Evolutionary conservation across 1,139 yeast species (phyloP), one percentile per base, ranked within the genome.

Genomic region (Blastobotrys buckinghamii): DNA sequence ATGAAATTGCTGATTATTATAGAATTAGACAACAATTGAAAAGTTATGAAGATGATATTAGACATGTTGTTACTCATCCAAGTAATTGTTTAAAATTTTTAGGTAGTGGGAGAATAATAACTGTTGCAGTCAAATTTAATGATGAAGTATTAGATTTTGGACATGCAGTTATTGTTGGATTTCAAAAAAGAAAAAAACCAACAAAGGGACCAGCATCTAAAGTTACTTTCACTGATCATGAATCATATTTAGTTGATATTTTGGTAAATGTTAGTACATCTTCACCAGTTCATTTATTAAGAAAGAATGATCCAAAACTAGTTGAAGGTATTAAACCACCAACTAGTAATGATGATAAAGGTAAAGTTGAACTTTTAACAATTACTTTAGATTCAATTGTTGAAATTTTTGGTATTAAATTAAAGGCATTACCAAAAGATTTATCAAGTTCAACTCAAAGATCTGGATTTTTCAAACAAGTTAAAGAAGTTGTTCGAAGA

Each of bases 321-420:
- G 90, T 95, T 12, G 87, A 84, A 55, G 97, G 97, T 42, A 85
- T 92, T 42, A 77, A 95, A 57, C 96, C 97, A 1, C 82, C 95
- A 0, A 71, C 64, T 46, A 74, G 74, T 20, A 61, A 51, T 0
- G 92, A 82, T 3, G 96, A 87, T 60, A 76, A 81, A 55, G 73
- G 87, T 1, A 77, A 84, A 53, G 79, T 84, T 47, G 95, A 88
- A 58, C 78, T 84, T 47, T 80, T 92, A 48, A 96, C 98, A 38
- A 79, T 92, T 34, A 85, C 96, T 0, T 72, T 92, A 54, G 81
- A 79, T 50, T 84, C 95, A 0, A 81, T 94, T 55, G 76, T 76
- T 49, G 76, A 77, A 49, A 76, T 94, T 52, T 87, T 95, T 58
- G 84, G 87, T 58, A 77, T 94, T 39, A 77, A 97, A 56, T 75